phyloP scores from a whole-genome alignment of 805 yeast species.

The Schwanniomyces occidentalis region DNA sequence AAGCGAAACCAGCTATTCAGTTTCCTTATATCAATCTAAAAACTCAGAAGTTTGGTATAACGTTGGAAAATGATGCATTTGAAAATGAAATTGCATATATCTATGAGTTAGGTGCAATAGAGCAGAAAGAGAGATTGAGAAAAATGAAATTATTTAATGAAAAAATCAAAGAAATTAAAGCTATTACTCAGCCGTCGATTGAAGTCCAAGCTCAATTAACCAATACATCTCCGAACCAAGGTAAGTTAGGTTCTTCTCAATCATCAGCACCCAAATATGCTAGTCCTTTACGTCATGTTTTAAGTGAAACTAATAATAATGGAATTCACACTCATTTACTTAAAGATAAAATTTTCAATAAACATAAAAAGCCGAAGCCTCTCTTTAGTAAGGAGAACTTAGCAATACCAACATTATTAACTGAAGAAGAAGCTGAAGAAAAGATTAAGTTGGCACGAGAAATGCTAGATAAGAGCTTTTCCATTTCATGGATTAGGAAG shows the following conservation, averaged over 20 bases:
- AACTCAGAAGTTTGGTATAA: conserved; percentile 57
- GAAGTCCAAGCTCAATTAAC: conserved; percentile 13
- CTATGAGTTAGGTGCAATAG: conserved; percentile 64
- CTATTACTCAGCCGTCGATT: conserved; percentile 13
- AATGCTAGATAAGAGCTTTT: conserved; percentile 24
- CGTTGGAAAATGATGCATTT: conserved; percentile 87
- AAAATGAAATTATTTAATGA: conserved; percentile 44
- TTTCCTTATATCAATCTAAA: conserved; percentile 61
- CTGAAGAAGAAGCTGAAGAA: conserved; percentile 26
- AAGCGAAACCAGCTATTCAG: conserved; percentile 36
- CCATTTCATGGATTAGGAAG: conserved; percentile 35
- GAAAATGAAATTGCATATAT: conserved; percentile 70
- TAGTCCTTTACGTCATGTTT: conserved; percentile 10
- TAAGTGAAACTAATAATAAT: conserved; percentile 1
- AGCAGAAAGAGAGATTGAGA: conserved; percentile 60
- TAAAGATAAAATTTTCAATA: conserved; percentile 5
- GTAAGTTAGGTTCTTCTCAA: not conserved
- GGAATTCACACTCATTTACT: not conserved
- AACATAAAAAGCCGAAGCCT: not conserved
- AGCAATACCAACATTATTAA: not conserved
- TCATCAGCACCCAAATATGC: conserved; percentile 2
- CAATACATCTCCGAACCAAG: conserved; percentile 4
- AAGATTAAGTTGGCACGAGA: conserved; percentile 27
- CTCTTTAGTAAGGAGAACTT: not conserved
- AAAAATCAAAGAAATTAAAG: conserved; percentile 15